phyloP scores from a whole-genome alignment of 2,329 filamentous ascomycete genomes.

The Microsporum ferrugineum region DNA sequence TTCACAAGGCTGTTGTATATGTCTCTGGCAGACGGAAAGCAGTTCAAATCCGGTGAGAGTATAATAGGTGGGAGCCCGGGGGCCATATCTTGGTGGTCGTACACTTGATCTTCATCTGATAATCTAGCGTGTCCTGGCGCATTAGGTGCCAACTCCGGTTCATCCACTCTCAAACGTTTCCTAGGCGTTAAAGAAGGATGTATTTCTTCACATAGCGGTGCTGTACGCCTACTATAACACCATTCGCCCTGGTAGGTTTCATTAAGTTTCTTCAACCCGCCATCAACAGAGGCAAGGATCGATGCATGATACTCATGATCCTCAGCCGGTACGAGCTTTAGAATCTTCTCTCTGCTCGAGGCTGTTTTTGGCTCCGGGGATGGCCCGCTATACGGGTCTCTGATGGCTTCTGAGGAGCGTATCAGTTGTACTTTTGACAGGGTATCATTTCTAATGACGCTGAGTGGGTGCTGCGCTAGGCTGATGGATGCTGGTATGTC shows the following conservation, averaged over 20 bases:
- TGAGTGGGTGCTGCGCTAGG: slow-evolving; percentile 36
- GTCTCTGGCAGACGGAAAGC: slow-evolving; percentile 18
- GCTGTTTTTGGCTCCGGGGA: slow-evolving; percentile 40
- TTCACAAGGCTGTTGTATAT: slow-evolving; percentile 20
- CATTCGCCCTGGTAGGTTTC: slow-evolving; percentile 18
- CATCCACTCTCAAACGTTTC: background rate
- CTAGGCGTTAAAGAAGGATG: background rate
- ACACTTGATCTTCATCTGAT: background rate
- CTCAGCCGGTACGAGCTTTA: slow-evolving; percentile 24
- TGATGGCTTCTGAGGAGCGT: slow-evolving; percentile 37
- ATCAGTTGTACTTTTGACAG: background rate
- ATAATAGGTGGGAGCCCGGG: slow-evolving; percentile 21
- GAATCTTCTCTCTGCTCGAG: slow-evolving; percentile 32
- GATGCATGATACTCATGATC: slow-evolving; percentile 24
- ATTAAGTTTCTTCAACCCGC: slow-evolving; percentile 29
- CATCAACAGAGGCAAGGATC: slow-evolving; percentile 23
- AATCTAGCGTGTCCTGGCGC: background rate
- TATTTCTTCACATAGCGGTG: background rate
- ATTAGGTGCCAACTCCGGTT: background rate
- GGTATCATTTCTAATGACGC: slow-evolving; percentile 14
- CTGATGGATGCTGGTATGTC: slow-evolving; percentile 50
- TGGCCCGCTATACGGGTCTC: slow-evolving; percentile 38
- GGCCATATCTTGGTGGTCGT: no score
- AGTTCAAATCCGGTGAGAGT: slow-evolving; percentile 25
- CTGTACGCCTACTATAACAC: slow-evolving; percentile 23